Conservation (phyloP, 495 filamentous ascomycete genomes). For the Durotheca rogersii region DNA sequence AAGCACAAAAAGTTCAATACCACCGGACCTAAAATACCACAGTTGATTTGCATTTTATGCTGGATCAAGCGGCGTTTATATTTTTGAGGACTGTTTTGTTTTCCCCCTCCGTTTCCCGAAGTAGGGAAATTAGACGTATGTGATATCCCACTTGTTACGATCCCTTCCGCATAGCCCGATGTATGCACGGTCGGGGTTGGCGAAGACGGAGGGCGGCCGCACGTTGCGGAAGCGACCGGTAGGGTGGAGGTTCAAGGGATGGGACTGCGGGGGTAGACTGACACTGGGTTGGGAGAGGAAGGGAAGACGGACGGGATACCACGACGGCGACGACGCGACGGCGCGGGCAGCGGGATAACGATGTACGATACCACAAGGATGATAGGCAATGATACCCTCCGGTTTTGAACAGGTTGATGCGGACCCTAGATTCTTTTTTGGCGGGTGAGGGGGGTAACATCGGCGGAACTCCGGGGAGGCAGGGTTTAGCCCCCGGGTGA, state of each 20-base stretch:
- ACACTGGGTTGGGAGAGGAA: constrained; percentile 16
- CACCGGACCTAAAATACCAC: constrained; percentile 29
- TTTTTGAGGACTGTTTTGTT: constrained; percentile 22
- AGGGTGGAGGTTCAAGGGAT: constrained; percentile 2
- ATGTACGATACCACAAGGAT: constrained; percentile 37
- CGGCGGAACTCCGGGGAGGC: too few species aligned
- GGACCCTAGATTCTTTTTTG: background rate
- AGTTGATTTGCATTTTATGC: constrained; percentile 24
- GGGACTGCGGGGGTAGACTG: constrained; percentile 24
- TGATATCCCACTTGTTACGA: constrained; percentile 4
- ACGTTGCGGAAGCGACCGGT: background rate
- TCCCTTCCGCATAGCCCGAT: constrained; percentile 6
- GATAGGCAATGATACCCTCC: constrained; percentile 41
- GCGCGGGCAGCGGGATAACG: constrained; percentile 22
- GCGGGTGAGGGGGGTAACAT: background rate
- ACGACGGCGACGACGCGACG: constrained; percentile 25
- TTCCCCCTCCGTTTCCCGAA: too few species aligned
- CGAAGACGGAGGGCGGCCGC: too few species aligned
- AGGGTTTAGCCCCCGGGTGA: too few species aligned
- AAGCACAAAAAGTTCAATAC: constrained; percentile 36
- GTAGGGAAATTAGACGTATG: too few species aligned
- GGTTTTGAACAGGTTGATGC: constrained; percentile 17
- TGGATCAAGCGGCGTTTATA: constrained; percentile 25
- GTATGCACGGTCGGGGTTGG: constrained; percentile 1
- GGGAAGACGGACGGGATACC: constrained; percentile 20